Percentiles rank a stretch among this genome's conserved stretches.
phyloP scores from a whole-genome alignment of 495 filamentous ascomycete genomes.

The Aspergillus kassunensis region DNA sequence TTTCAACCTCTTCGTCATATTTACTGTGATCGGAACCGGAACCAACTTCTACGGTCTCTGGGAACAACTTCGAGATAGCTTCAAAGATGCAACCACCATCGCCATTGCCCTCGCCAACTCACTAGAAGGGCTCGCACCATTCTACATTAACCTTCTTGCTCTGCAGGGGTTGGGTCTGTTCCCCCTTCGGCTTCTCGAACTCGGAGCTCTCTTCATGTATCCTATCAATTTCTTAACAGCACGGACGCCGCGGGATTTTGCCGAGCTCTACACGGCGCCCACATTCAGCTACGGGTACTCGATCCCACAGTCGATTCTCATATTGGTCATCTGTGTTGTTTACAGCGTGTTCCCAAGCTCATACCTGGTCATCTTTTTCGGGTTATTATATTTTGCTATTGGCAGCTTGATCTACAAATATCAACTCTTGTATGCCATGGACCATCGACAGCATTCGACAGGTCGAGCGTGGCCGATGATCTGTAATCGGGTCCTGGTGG shows the following conservation, averaged over 20 bases:
- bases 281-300: slow-evolving; percentile 95
- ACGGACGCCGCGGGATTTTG: slow-evolving; percentile 87
- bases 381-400: slow-evolving; percentile 80
- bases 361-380: slow-evolving; percentile 76
- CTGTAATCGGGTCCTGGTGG: slow-evolving; percentile 81
- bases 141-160: slow-evolving; percentile 94
- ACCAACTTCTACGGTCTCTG: slow-evolving; percentile 65
- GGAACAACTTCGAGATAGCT: slow-evolving; percentile 63
- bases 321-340: slow-evolving; percentile 90
- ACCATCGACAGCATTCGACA: slow-evolving; percentile 91
- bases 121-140: slow-evolving; percentile 65
- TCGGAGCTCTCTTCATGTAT: slow-evolving; percentile 81
- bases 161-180: slow-evolving; percentile 90
- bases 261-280: slow-evolving; percentile 76
- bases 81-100: slow-evolving; percentile 74
- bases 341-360: slow-evolving; percentile 87
- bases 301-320: slow-evolving; percentile 83
- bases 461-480: slow-evolving; percentile 94
- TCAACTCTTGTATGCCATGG: slow-evolving; percentile 96
- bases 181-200: slow-evolving; percentile 85
- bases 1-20: slow-evolving; percentile 96
- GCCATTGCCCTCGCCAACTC: slow-evolving; percentile 71
- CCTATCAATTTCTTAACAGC: slow-evolving; percentile 74
- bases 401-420: slow-evolving; percentile 98
- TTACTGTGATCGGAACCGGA: slow-evolving; percentile 85